Evolutionary conservation across 495 filamentous ascomycete species (phyloP).

Genomic region (Xylaria acuta): DNA sequence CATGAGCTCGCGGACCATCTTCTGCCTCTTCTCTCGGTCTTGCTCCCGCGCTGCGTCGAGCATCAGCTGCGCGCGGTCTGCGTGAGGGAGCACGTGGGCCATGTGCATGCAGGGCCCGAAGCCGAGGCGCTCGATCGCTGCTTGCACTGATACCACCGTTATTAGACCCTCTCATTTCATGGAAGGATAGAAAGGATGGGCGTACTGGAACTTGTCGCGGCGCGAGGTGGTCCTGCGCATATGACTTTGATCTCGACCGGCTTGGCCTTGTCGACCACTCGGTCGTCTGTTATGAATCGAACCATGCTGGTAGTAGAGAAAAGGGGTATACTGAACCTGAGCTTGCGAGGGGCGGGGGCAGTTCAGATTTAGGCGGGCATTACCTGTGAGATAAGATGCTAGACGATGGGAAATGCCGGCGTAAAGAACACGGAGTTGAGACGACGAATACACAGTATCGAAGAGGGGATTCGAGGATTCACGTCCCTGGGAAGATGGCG

Average conservation of each 20-base stretch:
- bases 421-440: background rate
- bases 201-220: slow-evolving; percentile 22
- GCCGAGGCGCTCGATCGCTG: slow-evolving; percentile 34
- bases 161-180: too few relatives aligned
- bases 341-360: background rate
- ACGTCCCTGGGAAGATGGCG: background rate
- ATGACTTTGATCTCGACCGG: slow-evolving; percentile 31
- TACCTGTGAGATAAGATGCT: background rate
- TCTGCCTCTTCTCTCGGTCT: slow-evolving; percentile 31
- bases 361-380: background rate
- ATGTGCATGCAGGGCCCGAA: slow-evolving; percentile 37
- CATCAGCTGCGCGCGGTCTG: slow-evolving; percentile 25
- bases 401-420: background rate
- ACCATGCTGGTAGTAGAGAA: slow-evolving; percentile 4
- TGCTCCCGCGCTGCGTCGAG: slow-evolving; percentile 30
- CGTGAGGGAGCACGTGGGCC: background rate
- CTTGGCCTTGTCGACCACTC: slow-evolving; percentile 10
- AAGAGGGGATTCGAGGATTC: background rate
- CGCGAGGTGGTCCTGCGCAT: slow-evolving; percentile 36
- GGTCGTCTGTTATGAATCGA: slow-evolving; percentile 17
- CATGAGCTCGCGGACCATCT: slow-evolving; percentile 28
- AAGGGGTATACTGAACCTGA: background rate
- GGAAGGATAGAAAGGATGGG: slow-evolving; percentile 6
- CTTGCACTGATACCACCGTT: slow-evolving; percentile 37
- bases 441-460: background rate